These are phyloP conservation scores for Halophytophthora batemanensis DNA, from an alignment of 352 stramenopile genomes.

Conservation along the genomic window DNA sequence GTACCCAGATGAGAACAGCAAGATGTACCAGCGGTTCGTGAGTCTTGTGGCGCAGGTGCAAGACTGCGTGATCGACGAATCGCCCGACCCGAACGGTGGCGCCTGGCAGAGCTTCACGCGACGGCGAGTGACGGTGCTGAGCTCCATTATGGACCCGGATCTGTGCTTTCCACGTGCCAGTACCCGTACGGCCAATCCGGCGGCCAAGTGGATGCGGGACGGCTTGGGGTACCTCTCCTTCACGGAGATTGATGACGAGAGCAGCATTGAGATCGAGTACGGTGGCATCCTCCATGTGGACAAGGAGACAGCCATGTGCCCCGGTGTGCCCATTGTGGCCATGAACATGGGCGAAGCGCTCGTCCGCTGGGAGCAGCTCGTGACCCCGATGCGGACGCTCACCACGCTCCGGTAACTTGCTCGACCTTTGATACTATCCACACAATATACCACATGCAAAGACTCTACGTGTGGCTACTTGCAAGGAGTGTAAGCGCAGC, in stretches of 20 bases:
- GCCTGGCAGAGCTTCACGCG: constrained; percentile 11
- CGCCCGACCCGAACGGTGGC: constrained; percentile 1
- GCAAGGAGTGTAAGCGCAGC: no score
- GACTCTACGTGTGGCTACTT: no score
- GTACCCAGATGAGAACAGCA: constrained; percentile 30
- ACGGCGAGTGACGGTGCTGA: constrained; percentile 29
- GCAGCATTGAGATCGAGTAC: constrained; percentile 35
- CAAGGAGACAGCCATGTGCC: constrained; percentile 21
- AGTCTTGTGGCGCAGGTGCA: constrained; percentile 29
- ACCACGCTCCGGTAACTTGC: no score
- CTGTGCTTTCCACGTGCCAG: constrained; percentile 22
- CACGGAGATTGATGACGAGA: constrained; percentile 31
- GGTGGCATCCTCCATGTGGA: constrained; percentile 29
- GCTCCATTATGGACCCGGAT: constrained; percentile 23
- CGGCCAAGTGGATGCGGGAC: constrained; percentile 31
- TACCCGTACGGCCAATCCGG: constrained; percentile 10
- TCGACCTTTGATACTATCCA: no score
- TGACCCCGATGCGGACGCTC: constrained; percentile 27
- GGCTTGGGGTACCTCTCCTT: constrained; percentile 39
- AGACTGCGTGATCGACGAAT: constrained; percentile 26
- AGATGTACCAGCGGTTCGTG: constrained; percentile 30
- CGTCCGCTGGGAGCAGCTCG: constrained; percentile 33
- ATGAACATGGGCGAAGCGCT: constrained; percentile 34
- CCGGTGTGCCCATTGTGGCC: constrained; percentile 19
- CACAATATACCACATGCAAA: no score